Evolutionary conservation across 2,329 filamentous ascomycete species (phyloP).

Genomic region (Albophoma yamanashiensis): DNA sequence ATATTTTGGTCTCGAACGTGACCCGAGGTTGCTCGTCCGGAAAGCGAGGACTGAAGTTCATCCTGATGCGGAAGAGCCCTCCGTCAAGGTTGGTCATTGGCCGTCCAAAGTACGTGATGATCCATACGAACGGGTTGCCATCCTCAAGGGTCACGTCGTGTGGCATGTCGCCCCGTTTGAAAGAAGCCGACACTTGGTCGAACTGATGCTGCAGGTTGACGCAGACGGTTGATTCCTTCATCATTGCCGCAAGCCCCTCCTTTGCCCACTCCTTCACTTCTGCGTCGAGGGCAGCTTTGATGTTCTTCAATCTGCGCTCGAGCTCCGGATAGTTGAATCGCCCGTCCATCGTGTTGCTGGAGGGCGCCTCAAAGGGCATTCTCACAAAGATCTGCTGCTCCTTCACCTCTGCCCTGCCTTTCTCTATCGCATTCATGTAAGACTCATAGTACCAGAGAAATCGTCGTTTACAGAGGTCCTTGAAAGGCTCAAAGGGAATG

Average conservation of each 20-base stretch:
- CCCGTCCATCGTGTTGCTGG: constrained; percentile 75
- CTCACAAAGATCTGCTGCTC: constrained; percentile 56
- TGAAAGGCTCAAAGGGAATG: constrained; percentile 71
- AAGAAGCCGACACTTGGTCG: constrained; percentile 67
- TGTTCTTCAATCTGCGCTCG: constrained; percentile 53
- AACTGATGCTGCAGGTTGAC: constrained; percentile 77
- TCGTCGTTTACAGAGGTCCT: constrained; percentile 78
- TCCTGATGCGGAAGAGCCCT: constrained; percentile 72
- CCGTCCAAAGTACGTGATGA: constrained; percentile 77
- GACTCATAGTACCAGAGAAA: constrained; percentile 96
- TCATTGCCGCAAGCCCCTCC: constrained; percentile 53
- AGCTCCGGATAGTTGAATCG: constrained; percentile 72
- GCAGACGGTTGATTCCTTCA: constrained; percentile 63
- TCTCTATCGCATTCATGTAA: constrained; percentile 62
- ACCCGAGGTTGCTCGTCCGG: constrained; percentile 82
- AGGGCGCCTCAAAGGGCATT: constrained; percentile 72
- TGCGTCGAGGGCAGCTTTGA: constrained; percentile 59
- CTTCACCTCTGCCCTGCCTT: constrained; percentile 52
- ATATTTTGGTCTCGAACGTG: constrained; percentile 68
- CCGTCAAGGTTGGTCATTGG: constrained; percentile 92
- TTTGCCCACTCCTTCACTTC: constrained; percentile 64
- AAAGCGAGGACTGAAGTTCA: constrained; percentile 74
- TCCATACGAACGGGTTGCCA: constrained; percentile 83
- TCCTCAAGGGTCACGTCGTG: constrained; percentile 69
- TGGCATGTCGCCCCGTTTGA: constrained; percentile 60